Evolutionary conservation across 257 asterid genomes (phyloP).

Genomic region (Solanum phureja): DNA sequence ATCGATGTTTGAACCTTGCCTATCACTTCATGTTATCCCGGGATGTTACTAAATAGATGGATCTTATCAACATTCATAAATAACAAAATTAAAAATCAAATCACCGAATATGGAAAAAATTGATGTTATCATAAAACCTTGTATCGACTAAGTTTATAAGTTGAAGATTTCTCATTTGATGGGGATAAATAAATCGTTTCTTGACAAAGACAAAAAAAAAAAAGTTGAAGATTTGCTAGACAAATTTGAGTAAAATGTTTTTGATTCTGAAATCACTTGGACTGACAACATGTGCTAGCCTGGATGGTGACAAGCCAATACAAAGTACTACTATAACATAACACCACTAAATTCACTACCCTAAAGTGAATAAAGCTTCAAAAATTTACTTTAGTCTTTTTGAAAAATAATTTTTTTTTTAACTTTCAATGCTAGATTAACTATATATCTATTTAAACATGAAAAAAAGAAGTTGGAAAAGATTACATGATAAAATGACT

Average conservation of each 20-base stretch:
- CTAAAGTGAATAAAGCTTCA: not conserved
- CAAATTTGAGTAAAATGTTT: not conserved
- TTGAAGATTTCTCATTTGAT: too few relatives aligned
- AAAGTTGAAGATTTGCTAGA: not conserved
- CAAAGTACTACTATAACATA: not conserved
- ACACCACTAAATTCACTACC: not conserved
- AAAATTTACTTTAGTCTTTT: not conserved
- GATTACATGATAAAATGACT: not conserved
- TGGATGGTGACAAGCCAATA: not conserved
- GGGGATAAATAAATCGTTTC: not conserved
- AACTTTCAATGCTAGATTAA: not conserved
- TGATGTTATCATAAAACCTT: too few relatives aligned
- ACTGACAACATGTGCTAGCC: not conserved
- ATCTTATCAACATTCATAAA: too few relatives aligned
- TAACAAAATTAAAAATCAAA: too few relatives aligned
- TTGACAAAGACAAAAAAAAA: too few relatives aligned
- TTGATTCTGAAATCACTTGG: not conserved
- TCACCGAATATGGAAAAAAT: fast-evolving
- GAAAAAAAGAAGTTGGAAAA: not conserved
- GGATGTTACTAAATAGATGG: not conserved
- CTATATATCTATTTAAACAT: not conserved
- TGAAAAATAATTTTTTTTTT: not conserved
- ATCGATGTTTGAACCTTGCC: not conserved
- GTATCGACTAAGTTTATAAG: not conserved
- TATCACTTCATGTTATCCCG: not conserved